These are phyloP conservation scores for Penicillium sp. DNA, from an alignment of 2,329 filamentous ascomycete genomes.

Conservation along the genomic window DNA sequence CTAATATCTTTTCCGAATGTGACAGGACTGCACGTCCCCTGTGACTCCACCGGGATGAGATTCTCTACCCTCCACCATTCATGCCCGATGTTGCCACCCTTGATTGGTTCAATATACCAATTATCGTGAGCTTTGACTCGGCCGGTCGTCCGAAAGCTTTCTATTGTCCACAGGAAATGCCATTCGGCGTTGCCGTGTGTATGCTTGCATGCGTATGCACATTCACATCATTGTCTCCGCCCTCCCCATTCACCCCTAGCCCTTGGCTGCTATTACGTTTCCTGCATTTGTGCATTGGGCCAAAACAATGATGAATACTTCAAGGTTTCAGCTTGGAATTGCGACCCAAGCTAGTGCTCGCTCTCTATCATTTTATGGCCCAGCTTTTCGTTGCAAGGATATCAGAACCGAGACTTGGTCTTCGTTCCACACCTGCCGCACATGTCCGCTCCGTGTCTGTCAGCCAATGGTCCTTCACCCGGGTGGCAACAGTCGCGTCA, in stretches of 20 bases:
- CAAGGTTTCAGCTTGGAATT: constrained; percentile 23
- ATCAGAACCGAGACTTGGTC: constrained; percentile 16
- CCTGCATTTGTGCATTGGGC: constrained; percentile 14
- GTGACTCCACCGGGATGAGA: constrained; percentile 17
- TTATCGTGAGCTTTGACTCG: constrained; percentile 19
- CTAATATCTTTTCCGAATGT: constrained; percentile 22
- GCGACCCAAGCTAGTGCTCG: constrained; percentile 20
- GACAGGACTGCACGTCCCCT: constrained; percentile 18
- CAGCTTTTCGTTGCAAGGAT: constrained; percentile 18
- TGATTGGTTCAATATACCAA: constrained; percentile 19
- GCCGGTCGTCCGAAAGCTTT: constrained; percentile 12
- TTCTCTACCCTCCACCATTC: constrained; percentile 8
- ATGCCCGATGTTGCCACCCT: constrained; percentile 8
- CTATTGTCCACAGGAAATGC: constrained; percentile 4
- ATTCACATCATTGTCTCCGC: constrained; percentile 7
- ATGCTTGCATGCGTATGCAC: constrained; percentile 24
- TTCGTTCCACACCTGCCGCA: constrained; percentile 27
- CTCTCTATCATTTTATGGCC: constrained; percentile 8
- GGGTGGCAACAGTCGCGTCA: constrained; percentile 35
- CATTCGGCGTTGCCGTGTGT: constrained; percentile 18
- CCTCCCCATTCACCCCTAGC: constrained; percentile 5
- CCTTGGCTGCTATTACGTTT: constrained; percentile 5
- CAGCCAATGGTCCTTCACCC: constrained; percentile 26
- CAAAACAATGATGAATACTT: constrained; percentile 4
- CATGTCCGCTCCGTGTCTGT: constrained; percentile 28